phyloP scores from a whole-genome alignment of 805 yeast genomes.

The Millerago galiae region DNA sequence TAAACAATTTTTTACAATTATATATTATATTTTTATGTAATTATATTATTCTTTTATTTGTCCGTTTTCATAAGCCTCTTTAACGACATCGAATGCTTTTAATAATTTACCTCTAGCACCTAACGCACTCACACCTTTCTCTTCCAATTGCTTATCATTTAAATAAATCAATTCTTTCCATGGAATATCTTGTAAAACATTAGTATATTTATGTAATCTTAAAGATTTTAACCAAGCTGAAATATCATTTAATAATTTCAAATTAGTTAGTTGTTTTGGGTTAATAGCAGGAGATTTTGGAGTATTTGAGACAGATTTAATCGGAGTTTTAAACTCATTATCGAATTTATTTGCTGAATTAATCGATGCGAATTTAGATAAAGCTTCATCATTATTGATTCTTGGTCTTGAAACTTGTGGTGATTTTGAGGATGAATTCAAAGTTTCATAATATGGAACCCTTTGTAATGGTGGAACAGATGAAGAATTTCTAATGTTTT shows the following conservation, averaged over 20 bases:
- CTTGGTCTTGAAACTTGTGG: constrained; percentile 1
- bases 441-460: constrained; percentile 18
- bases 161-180: constrained; percentile 79
- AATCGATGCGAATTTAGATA: constrained; percentile 17
- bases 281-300: constrained; percentile 40
- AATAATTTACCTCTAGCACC: constrained; percentile 94
- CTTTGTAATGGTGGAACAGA: constrained; percentile 24
- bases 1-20: no score
- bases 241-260: constrained; percentile 60
- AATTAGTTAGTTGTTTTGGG: constrained; percentile 44
- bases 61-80: constrained; percentile 42
- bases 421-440: constrained; percentile 1
- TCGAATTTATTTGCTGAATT: constrained; percentile 17
- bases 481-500: constrained; percentile 11
- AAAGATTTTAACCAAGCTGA: constrained; percentile 90
- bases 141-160: constrained; percentile 62
- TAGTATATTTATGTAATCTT: constrained; percentile 91
- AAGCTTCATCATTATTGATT: constrained; percentile 5
- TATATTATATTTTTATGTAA: no score
- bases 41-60: constrained; percentile 21
- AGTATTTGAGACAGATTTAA: background rate
- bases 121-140: constrained; percentile 82
- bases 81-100: constrained; percentile 84
- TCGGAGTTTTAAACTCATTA: constrained; percentile 10
- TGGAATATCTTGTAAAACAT: constrained; percentile 60